Evolutionary conservation across 208 protist genomes (phyloP), one percentile per base, ranked within the genome.

Genomic region (Leishmania guyanensis): DNA sequence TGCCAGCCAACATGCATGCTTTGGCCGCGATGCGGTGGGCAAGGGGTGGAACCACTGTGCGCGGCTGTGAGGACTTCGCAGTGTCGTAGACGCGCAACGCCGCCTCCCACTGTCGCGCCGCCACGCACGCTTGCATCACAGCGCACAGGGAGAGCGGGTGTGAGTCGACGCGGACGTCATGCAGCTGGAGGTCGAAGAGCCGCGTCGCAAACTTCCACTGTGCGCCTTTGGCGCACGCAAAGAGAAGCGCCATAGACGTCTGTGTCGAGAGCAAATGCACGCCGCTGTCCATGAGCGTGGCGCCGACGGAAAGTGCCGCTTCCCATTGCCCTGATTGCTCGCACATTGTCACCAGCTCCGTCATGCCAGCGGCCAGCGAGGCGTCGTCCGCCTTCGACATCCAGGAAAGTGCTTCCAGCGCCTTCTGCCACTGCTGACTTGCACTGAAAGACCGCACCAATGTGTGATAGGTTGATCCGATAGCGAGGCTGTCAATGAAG

Each of bases 261-360:
- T 89, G 87, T 20, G 85, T 39, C 14, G 89, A 87, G 29, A 93
- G 80, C 62, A 94, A 84, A 75, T 88, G 80, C n/a, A 69, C 69
- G 82, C 82, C 66, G 48, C 29, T 82, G 5, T 92, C 87, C 46
- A 95, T 79, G 70, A 97, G 88, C 46, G 82, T 80, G 16, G 64
- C 51, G 46, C 93, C 92, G 58, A 95, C 88, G 51, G 84, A 68
- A 50, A 95, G 78, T 10, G 93, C 92, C 29, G 85, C 89, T 82
- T 95, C 90, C 92, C 93, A 97, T 80, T 97, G 90, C 36, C 93
- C 93, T 26, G 93, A 82, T 82, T 95, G 86, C 84, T 95, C 90
- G 84, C 93, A 95, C 64, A 95, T 81, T 78, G 94, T 91, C 73
- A 97, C 78, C 64, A 97, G 62, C 84, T 94, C 91, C n/a, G 80